Evolutionary conservation across 1,139 yeast species (phyloP), one percentile per base, ranked within the genome.

Genomic region (Zygoascus sp.): DNA sequence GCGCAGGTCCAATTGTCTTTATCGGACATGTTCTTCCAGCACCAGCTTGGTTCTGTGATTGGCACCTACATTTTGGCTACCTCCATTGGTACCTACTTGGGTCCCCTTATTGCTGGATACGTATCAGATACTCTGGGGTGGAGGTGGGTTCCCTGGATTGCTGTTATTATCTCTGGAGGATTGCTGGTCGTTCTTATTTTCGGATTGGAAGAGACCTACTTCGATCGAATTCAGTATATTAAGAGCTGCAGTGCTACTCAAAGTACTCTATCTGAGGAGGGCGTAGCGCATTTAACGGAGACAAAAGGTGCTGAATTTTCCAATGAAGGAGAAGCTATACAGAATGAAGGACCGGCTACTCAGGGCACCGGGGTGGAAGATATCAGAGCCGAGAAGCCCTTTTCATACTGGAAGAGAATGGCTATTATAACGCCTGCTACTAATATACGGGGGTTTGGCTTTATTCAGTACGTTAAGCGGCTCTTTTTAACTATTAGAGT

Each of bases 121-220:
- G 79, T 85, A 52, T 75, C 83, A 5, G 73, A 77, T 45, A 65
- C 73, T 51, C 73, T 77, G 46, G 74, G 79, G 6, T 86, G 85
- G 66, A 73, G 88, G 56, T 86, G 95, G 95, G 92, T 86, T 16
- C 94, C 95, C 22, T 85, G 87, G 82, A 67, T 77, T 66, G 90
- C 86, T 17, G 87, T 81, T 25, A 83, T 86, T 47, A 75, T 83
- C 44, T 76, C 84, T 9, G 90, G 81, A 21, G 78, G 65, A n/a
- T 66, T 82, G 17, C 65, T 85, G 35, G 44, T 80, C 1, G 74
- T 83, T 15, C 65, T 82, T 44, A 50, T 80, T 9, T 74, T 84
- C 51, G 70, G 75, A 9, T 77, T 86, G 53, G 94, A 85, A 61
- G 95, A 87, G 61, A 84, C 95, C 0, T 78, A 76, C 44, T 87